Evolutionary conservation across 164 flowering plant genomes (phyloP), one percentile per base, ranked within the genome.

Genomic region (Aristolochia contorta): DNA sequence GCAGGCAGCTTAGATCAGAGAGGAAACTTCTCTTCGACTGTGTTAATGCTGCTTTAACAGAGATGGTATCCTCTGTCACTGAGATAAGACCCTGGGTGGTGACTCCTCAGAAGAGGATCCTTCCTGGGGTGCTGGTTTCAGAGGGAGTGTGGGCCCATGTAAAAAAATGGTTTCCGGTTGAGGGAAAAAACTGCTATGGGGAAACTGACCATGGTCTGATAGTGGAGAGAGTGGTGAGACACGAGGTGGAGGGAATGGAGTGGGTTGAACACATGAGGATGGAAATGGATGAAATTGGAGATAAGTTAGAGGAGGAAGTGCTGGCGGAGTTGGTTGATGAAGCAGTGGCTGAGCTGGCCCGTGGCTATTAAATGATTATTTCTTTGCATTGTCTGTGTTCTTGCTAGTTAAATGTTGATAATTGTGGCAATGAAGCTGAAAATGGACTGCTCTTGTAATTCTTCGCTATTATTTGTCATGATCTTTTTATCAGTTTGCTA

Each of bases 271-370:
- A 66, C 30, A 63, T 81, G 71, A 68, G 69, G 56, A 19, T 71
- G 65, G 84, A 88, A 71, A 48, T 78, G 25, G 85, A 88, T 62
- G 66, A 65, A 59, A 56, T 84, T 27, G 86, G 87, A 21, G 81
- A 67, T 54, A 88, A 84, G 67, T 80, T 90, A 25, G 91, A 83
- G 67, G 67, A 71, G 66, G 73, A 71, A 66, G 66, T 93, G 77
- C 69, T 90, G 41, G 81, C 82, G 63, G 97, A 90, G 67, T 76
- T 90, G 60, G 71, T 93, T 64, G 84, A 80, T 46, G 99, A 93
- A 69, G 74, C 87, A 54, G 72, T 84, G 66, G 72, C 71, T 68
- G 87, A 82, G 60, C 74, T 89, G 70, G 75, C 86, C 63, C 5
- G 30, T 27, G 30, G 30, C 30, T 77, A 49, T 50, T 79, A 72